A percentile compares a stretch with the other conserved stretches of the same genome.
These are phyloP conservation scores for Mortierella claussenii DNA, from an alignment of 192 early-diverging fungal genomes.

Conservation along the genomic window DNA sequence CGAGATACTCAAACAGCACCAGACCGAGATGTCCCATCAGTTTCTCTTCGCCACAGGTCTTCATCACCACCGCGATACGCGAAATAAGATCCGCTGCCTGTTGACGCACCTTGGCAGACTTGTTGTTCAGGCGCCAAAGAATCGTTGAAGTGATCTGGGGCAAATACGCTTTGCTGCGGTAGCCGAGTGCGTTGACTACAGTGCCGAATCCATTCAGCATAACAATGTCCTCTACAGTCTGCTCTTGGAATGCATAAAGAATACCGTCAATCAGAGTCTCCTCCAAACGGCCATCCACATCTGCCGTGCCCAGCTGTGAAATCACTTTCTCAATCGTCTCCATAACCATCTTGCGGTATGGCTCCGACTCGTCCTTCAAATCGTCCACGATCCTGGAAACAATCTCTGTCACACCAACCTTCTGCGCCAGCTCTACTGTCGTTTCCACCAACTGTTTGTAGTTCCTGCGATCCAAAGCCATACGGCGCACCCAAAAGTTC, in stretches of 20 bases:
- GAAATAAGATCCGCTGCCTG: slow-evolving; percentile 98
- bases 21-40: slow-evolving; percentile 92
- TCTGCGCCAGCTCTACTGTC: slow-evolving; percentile 93
- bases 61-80: slow-evolving; percentile 93
- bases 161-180: slow-evolving; percentile 91
- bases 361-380: slow-evolving; percentile 95
- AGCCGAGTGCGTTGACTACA: slow-evolving; percentile 89
- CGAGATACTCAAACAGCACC: slow-evolving; percentile 97
- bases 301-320: slow-evolving; percentile 81
- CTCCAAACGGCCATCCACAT: slow-evolving; percentile 92
- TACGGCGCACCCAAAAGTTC: slow-evolving; percentile 97
- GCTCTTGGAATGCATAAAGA: slow-evolving; percentile 98
- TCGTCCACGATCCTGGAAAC: slow-evolving; percentile 88
- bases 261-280: slow-evolving; percentile 97
- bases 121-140: slow-evolving; percentile 98
- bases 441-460: slow-evolving; percentile 95
- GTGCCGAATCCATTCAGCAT: slow-evolving; percentile 97
- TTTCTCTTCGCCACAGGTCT: slow-evolving; percentile 94
- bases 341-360: slow-evolving; percentile 98
- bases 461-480: slow-evolving; percentile 96
- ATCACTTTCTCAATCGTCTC: slow-evolving; percentile 92
- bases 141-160: slow-evolving; percentile 95
- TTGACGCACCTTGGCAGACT: slow-evolving; percentile 93
- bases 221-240: slow-evolving; percentile 90
- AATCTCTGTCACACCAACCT: slow-evolving; percentile 93